A percentile compares a stretch with the other conserved stretches of the same genome.
Conservation (phyloP, 495 filamentous ascomycete genomes). For the Hypoxylon lenormandii region DNA sequence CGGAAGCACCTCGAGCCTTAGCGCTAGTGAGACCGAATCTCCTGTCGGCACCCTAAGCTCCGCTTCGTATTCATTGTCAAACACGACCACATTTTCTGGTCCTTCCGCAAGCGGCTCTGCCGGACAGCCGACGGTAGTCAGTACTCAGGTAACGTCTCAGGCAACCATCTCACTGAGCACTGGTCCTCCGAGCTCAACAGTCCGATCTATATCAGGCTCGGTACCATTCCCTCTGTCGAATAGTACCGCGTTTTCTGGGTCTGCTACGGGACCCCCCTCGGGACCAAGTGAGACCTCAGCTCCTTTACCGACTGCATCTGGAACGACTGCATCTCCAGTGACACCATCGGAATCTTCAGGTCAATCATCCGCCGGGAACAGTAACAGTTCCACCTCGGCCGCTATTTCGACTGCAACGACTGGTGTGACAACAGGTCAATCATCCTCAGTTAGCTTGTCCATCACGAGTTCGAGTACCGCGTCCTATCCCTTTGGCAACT, state of each 20-base stretch:
- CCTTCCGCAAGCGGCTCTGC: conserved; percentile 7
- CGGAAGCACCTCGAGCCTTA: conserved; percentile 11
- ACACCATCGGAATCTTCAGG: conserved; percentile 8
- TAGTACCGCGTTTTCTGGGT: conserved; percentile 1
- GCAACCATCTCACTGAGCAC: not conserved
- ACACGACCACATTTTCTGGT: conserved; percentile 33
- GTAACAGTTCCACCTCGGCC: conserved; percentile 35
- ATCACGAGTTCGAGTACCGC: conserved; percentile 19
- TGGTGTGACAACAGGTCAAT: not conserved
- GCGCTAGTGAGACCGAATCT: conserved; percentile 1
- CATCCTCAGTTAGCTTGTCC: conserved; percentile 5
- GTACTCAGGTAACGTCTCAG: conserved; percentile 16
- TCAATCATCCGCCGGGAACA: not conserved
- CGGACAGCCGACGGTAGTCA: conserved; percentile 5
- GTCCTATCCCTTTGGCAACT: conserved; percentile 43
- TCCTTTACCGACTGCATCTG: conserved; percentile 1
- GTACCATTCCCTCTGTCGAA: conserved; percentile 27
- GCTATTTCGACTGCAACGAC: conserved; percentile 1
- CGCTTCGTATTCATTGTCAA: conserved; percentile 36
- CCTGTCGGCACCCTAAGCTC: conserved; percentile 19
- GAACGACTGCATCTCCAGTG: not conserved
- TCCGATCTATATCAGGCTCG: conserved; percentile 23
- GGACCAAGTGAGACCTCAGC: conserved; percentile 5
- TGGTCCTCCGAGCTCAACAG: conserved; percentile 2
- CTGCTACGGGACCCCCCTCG: conserved; percentile 5